Evolutionary conservation across 78 protist genomes (phyloP), one percentile per base, ranked within the genome.

Genomic region (Dictyostelium purpureum): DNA sequence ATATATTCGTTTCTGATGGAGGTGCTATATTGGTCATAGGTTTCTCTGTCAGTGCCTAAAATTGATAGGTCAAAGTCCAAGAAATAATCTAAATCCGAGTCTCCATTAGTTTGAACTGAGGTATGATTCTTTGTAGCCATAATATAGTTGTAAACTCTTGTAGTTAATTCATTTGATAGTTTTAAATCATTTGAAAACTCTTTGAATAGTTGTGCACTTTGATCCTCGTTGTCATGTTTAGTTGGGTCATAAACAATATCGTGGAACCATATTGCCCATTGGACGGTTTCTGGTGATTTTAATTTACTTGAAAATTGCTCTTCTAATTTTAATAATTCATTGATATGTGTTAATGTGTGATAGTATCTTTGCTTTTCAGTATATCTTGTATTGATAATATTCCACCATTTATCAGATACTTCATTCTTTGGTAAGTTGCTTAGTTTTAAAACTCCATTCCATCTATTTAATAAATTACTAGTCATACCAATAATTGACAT

Each of bases 31-130:
- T 33, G 16, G 4, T 31, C 14, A 54, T 85, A 85, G 7, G 35
- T 63, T 42, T 47, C 26, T 59, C 24, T 24, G 11, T 37, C 76
- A 19, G 74, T 54, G 33, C 92, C 92, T 21, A 85, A 40, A 19
- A 85, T 73, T 31, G 92, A 85, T 52, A 85, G 19, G 73, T 85
- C 92, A 71, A 85, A 59, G 35, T 85, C 92, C 10, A 85, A 35
- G 31, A 85, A 85, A 26, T 73, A 85, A 52, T 81, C 89, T 35
- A 11, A 57, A 61, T 85, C 92, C 0, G 14, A 40, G 7, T 54
- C 42, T 14, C 3, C 14, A n/a, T 33, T 35, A 26, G 51, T 4
- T 40, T 31, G 47, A 19, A 49, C 31, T 26, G 67, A 70, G 14
- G 75, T 85, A 45, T 85, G 92, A 59, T 85, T 33, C 33, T 75